Evolutionary conservation across 2,329 filamentous ascomycete species (phyloP), one percentile per base, ranked within the genome.

Genomic region (Aspergillus sp.): DNA sequence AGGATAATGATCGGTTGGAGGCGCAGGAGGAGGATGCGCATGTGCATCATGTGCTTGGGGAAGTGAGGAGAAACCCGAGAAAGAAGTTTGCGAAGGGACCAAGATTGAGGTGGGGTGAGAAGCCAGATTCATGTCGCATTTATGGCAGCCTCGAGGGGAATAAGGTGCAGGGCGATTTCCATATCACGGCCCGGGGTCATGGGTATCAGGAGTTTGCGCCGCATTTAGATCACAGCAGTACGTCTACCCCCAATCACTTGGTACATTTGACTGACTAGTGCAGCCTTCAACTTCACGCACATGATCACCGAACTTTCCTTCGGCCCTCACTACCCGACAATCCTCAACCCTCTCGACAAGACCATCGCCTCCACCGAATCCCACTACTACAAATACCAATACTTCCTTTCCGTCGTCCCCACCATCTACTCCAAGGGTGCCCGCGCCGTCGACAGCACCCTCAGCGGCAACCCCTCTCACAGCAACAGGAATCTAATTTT

Each of bases 271-370:
- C 35, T 45, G 27, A 32, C 27, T 13, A 38, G 15, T 12, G 27
- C 59, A 91, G 88, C 78, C 19, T 96, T 98, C 79, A 97, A 98
- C 78, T 98, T 98, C 78, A 91, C 89, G 27, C 93, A 98, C 74
- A 85, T 95, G 68, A 83, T 98, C 74, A 90, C 87, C 60, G 93
- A 98, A 70, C 82, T 98, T 59, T 96, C 90, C 49, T 98, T 95
- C 69, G 93, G 93, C 3, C 85, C 90, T n/a, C 95, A 90, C 74
- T 97, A 96, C 73, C 91, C 93, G 1, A 88, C 85, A 22, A 84
- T 98, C 47, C 80, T 86, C 61, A 98, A 98, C 73, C 93, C 93
- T 0, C 87, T 98, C 61, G 93, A 97, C 73, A 84, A 85, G 57
- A 97, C 93, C 41, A 82, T 90, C 69, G 87, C 90, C 61, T 71